Evolutionary conservation across 495 filamentous ascomycete genomes (phyloP).

Genomic region (Diplogelasinospora grovesii): DNA sequence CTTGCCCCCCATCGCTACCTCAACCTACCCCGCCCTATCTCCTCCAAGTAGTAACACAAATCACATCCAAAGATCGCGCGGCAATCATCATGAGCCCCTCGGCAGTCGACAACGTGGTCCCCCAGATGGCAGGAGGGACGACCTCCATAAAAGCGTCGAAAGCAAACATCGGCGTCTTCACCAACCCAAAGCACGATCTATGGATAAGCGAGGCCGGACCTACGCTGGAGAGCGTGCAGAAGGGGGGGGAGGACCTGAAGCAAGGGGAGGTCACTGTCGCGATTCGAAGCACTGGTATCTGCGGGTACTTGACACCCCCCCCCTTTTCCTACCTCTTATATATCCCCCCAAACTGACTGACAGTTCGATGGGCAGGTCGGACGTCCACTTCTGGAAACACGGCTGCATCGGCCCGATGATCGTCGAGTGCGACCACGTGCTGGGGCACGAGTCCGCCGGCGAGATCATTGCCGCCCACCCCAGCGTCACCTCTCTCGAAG

Average conservation of each 20-base stretch:
- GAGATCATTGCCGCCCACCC: constrained; percentile 75
- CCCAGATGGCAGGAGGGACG: constrained; percentile 1
- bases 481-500: constrained; percentile 64
- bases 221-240: constrained; percentile 65
- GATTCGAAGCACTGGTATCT: constrained; percentile 88
- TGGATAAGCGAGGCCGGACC: constrained; percentile 80
- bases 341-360: no score
- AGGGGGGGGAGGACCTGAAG: constrained; percentile 62
- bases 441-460: constrained; percentile 89
- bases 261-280: constrained; percentile 77
- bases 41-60: background rate
- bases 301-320: constrained; percentile 53
- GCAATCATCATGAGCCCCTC: constrained; percentile 8
- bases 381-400: constrained; percentile 93
- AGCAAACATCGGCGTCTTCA: constrained; percentile 91
- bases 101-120: background rate
- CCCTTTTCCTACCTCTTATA: constrained; percentile 2
- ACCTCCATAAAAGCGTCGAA: constrained; percentile 41
- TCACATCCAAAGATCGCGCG: no score
- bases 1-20: no score
- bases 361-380: constrained; percentile 52
- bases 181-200: constrained; percentile 83
- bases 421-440: constrained; percentile 76
- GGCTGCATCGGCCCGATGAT: constrained; percentile 94
- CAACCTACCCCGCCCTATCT: no score